Evolutionary conservation across 1,284 basidiomycete species (phyloP), one percentile per base, ranked within the genome.

Genomic region (Cryptococcus sp.): DNA sequence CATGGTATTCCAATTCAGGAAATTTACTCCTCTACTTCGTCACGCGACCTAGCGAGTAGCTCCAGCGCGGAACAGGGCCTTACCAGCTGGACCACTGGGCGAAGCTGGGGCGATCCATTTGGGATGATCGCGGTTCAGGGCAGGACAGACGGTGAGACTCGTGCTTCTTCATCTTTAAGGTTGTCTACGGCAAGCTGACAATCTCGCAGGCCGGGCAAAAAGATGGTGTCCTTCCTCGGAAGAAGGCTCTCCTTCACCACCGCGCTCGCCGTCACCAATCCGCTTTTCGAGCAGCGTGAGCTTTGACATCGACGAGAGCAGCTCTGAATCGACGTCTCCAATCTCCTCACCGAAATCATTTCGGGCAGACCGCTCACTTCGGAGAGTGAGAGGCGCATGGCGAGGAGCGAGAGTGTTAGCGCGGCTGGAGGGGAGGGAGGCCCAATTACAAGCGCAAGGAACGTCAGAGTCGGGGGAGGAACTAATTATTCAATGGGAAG

Each of bases 401-500:
- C 26, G 49, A 29, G 63, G 63, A 5, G 63, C 63, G 17, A 45
- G 37, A 29, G 45, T 58, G 1, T 23, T 65, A n/a, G 54, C 50
- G 16, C 50, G 63, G 41, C 62, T 65, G 55, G 58, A 58, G 40
- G 63, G 56, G 8, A 20, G 50, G 22, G 13, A 10, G 7, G 37
- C 26, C n/a, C 39, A 7, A 29, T 26, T 6, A 17, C n/a, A n/a
- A n/a, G 50, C 26, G 25, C 45, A 11, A n/a, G 34, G 7, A 15
- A 29, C 10, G 51, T 46, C 16, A 53, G 20, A 40, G 46, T 8
- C 22, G 4, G n/a, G 8, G 17, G 37, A 17, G 17, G 34, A 13
- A 20, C 10, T 11, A 38, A 25, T 23, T 7, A n/a, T 19, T 25
- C 51, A 29, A 45, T 10, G 17, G 41, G 29, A 34, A 34, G 29